Percentiles rank a stretch among this genome's conserved stretches.
phyloP scores from a whole-genome alignment of 352 stramenopile genomes.

The Pythium phragmitis region DNA sequence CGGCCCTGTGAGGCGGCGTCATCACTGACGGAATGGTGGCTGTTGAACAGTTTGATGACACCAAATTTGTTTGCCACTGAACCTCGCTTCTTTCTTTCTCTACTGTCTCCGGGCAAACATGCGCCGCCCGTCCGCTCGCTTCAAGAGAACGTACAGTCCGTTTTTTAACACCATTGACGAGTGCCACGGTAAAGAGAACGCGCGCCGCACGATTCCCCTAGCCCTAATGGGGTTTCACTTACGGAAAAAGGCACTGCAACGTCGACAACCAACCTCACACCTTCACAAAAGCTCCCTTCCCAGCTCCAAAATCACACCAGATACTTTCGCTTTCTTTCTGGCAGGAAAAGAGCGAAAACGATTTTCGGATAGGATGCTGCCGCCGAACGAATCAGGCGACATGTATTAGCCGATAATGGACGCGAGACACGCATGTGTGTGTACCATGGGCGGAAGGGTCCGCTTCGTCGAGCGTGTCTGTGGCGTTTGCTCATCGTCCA shows the following conservation, averaged over 20 bases:
- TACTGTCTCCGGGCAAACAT: no score
- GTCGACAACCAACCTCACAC: slow-evolving; percentile 21
- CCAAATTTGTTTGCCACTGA: not conserved
- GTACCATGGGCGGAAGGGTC: no score
- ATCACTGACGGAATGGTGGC: no score
- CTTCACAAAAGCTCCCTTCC: not conserved
- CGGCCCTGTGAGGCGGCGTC: no score
- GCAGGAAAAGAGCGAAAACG: not conserved
- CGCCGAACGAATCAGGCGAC: not conserved
- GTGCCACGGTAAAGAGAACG: slow-evolving; percentile 23
- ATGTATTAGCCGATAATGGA: not conserved
- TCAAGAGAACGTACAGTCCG: slow-evolving; percentile 16
- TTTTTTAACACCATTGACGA: slow-evolving; percentile 16
- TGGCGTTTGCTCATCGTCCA: no score
- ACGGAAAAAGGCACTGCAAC: slow-evolving; percentile 28
- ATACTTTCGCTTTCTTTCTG: no score
- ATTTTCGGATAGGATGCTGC: not conserved
- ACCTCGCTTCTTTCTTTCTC: not conserved
- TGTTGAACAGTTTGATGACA: no score
- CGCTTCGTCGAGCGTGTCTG: no score
- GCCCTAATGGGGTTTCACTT: slow-evolving; percentile 17
- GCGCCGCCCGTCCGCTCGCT: not conserved
- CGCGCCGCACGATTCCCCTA: slow-evolving; percentile 15
- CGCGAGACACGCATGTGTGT: not conserved
- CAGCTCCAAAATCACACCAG: not conserved